Evolutionary conservation across 1,284 basidiomycete species (phyloP), one percentile per base, ranked within the genome.

Genomic region (Melanopsichium pennsylvanicum): DNA sequence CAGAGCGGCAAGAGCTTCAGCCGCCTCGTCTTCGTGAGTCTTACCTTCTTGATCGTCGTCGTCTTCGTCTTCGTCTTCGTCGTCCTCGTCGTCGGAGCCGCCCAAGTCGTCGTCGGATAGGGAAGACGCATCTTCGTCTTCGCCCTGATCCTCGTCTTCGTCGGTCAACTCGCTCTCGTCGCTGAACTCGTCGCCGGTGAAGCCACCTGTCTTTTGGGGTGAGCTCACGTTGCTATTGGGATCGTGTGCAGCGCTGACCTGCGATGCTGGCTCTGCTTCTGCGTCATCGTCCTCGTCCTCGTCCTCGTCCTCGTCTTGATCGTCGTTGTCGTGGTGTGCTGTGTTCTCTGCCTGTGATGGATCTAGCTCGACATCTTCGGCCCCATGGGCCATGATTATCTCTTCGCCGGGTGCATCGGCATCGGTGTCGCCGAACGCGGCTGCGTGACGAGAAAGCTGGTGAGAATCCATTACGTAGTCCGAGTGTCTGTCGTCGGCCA

Each of bases 141-240:
- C 51, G 48, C 64, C 55, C 34, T 68, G 55, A 23, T 70, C 67
- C 25, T 70, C 67, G 5, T 70, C 67, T 27, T 72, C 66, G 43
- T 72, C 70, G 19, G 70, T 72, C 40, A 72, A 64, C 31, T 76
- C 74, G 57, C 74, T 76, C 37, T 74, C 74, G 44, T 62, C 70
- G 45, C 72, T 74, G 47, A 76, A 61, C 38, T 68, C 72, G 51
- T 74, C 68, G 32, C 54, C 63, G 26, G 70, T 68, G 46, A 63
- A 72, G 18, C 40, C 62, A 26, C 60, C 64, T 3, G 70, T 49
- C 43, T 72, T 72, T 34, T 64, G 70, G 2, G 70, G 70, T 18
- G 64, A 69, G 66, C 56, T 69, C 47, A 61, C 47, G 55, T 41
- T 55, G 40, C 56, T 63, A 45, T 56, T 54, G 36, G 47, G 54